Evolutionary conservation across 1,139 yeast genomes (phyloP).

Genomic region (Geotrichum carabidarum): DNA sequence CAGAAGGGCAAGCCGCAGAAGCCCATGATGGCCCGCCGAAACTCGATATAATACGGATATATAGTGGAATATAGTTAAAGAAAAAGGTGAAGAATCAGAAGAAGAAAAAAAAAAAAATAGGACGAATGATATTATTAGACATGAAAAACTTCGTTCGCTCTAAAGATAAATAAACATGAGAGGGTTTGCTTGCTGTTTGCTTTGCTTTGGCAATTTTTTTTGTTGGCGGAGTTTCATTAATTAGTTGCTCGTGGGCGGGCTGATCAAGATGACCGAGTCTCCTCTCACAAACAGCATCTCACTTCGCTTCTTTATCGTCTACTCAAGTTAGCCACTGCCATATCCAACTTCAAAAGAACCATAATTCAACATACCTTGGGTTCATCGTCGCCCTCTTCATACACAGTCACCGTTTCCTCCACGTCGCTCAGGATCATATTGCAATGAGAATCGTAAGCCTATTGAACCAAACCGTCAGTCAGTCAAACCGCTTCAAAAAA

Average conservation of each 20-base stretch:
- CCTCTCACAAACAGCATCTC: conserved; percentile 96
- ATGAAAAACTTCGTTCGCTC: conserved; percentile 2
- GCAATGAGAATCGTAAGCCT: conserved; percentile 93
- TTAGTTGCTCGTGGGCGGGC: conserved; percentile 35
- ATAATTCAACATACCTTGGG: conserved; percentile 34
- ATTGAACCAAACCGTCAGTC: background rate
- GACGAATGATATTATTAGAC: background rate
- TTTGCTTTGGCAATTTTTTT: background rate
- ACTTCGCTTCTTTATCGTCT: conserved; percentile 56
- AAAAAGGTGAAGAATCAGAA: background rate
- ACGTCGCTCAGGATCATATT: conserved; percentile 95
- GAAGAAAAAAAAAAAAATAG: background rate
- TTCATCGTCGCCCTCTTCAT: conserved; percentile 45
- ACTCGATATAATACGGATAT: conserved; percentile 10
- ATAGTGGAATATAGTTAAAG: background rate
- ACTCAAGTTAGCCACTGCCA: conserved; percentile 12
- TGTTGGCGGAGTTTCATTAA: background rate
- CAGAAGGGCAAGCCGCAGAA: conserved; percentile 30
- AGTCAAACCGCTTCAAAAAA: background rate
- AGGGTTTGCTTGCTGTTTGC: background rate
- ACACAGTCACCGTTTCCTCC: conserved; percentile 66
- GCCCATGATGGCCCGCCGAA: conserved; percentile 37
- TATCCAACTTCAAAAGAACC: background rate
- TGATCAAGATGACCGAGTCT: conserved; percentile 81
- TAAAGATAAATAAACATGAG: conserved; percentile 8